Evolutionary conservation across 352 stramenopile genomes (phyloP).

Genomic region (Pythium rishiriense): DNA sequence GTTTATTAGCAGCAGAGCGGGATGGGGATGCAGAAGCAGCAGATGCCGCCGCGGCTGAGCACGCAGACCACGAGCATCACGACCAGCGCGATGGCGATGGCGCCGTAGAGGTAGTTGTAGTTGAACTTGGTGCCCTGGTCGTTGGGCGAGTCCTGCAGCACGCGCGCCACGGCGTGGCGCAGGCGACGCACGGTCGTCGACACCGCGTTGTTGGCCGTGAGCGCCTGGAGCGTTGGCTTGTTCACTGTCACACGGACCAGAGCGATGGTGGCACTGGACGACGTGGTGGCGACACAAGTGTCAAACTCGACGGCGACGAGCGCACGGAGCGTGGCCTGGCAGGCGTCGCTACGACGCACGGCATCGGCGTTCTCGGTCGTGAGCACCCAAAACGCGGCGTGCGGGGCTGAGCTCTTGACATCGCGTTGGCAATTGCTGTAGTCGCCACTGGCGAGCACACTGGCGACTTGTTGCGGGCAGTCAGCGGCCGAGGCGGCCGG

Average conservation of each 20-base stretch:
- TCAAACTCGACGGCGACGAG: conserved; percentile 10
- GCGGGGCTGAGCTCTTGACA: neutral
- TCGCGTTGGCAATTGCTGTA: conserved; percentile 7
- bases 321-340: neutral
- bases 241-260: conserved; percentile 5
- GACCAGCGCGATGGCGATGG: conserved; percentile 2
- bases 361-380: neutral
- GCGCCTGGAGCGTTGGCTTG: neutral
- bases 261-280: neutral
- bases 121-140: neutral
- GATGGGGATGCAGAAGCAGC: conserved; percentile 23
- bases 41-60: conserved; percentile 3
- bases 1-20: conserved; percentile 13
- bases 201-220: neutral
- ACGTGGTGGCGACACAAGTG: neutral
- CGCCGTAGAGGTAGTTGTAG: conserved; percentile 19
- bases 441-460: conserved; percentile 4
- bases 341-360: neutral
- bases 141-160: neutral
- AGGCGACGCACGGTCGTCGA: neutral
- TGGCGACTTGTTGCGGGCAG: conserved; percentile 1
- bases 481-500: neutral
- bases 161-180: neutral
- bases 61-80: conserved; percentile 13
- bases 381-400: conserved; percentile 9